These are phyloP conservation scores for Dictyostelium intermedium DNA, from an alignment of 78 protist species.

Conservation along the genomic window DNA sequence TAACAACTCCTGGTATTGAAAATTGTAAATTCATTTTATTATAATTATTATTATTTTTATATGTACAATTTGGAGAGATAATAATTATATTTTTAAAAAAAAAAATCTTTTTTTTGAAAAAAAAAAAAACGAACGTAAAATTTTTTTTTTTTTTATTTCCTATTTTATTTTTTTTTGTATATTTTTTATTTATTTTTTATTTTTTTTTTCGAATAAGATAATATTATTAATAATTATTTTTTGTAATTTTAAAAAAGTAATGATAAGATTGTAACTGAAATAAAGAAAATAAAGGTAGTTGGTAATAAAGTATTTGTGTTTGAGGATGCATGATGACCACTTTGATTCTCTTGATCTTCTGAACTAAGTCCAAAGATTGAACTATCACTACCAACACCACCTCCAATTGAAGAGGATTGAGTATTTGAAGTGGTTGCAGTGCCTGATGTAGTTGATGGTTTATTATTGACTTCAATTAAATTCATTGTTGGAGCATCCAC, in stretches of 20 bases:
- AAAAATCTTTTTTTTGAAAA: no score
- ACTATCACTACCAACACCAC: not conserved
- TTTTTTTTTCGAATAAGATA: not conserved
- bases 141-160: no score
- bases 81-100: no score
- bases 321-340: not conserved
- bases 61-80: not conserved
- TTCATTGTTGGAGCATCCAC: not conserved
- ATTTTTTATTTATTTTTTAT: not conserved
- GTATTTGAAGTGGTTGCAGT: not conserved
- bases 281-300: not conserved
- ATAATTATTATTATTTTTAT: not conserved
- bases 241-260: not conserved
- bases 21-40: slow-evolving; percentile 37
- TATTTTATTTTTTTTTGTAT: no score
- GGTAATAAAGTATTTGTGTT: not conserved
- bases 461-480: not conserved
- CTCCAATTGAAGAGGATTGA: not conserved
- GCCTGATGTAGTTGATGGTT: not conserved
- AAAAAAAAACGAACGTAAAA: not conserved
- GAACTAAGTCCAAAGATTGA: not conserved
- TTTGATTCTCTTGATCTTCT: not conserved
- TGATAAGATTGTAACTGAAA: not conserved
- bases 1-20: slow-evolving; percentile 51
- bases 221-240: not conserved